Percentiles rank a stretch among this genome's conserved stretches.
These are phyloP conservation scores for Elasticomyces elasticus DNA, from an alignment of 495 filamentous ascomycete species.

Conservation along the genomic window DNA sequence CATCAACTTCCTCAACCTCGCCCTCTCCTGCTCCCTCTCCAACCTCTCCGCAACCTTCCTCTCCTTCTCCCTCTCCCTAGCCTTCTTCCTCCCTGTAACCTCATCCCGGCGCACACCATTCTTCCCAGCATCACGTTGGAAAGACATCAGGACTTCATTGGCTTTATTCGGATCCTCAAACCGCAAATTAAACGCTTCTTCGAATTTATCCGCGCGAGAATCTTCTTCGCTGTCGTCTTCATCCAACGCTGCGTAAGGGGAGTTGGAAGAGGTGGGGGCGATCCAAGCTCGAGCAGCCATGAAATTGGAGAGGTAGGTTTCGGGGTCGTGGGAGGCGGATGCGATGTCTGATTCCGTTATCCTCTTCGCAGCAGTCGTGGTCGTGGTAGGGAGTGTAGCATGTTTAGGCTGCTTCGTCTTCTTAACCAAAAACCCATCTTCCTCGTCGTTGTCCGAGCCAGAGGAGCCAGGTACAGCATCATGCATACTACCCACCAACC, in stretches of 20 bases:
- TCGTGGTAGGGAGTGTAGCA: constrained; percentile 1
- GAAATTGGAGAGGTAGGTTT: constrained; percentile 82
- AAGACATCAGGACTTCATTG: constrained; percentile 75
- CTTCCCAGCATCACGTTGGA: constrained; percentile 72
- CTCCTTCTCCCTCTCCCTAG: constrained; percentile 63
- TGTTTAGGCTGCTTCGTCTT: constrained; percentile 24
- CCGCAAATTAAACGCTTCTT: constrained; percentile 90
- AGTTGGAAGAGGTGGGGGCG: constrained; percentile 40
- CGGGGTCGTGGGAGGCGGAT: constrained; percentile 79
- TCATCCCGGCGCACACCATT: constrained; percentile 79
- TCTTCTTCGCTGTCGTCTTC: constrained; percentile 87
- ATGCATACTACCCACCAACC: constrained; percentile 71
- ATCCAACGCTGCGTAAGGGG: constrained; percentile 65
- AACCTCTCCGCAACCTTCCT: constrained; percentile 69
- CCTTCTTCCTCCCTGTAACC: constrained; percentile 60
- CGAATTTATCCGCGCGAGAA: constrained; percentile 70
- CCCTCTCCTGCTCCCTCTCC: constrained; percentile 68
- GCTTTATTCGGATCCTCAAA: constrained; percentile 83
- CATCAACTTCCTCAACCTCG: constrained; percentile 73
- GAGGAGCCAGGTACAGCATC: constrained; percentile 41
- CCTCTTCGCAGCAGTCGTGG: constrained; percentile 33
- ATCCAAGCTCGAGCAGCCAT: constrained; percentile 83
- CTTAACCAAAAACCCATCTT: constrained; percentile 56
- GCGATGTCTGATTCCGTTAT: constrained; percentile 52
- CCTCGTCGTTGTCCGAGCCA: constrained; percentile 39